Conservation (phyloP, 306 rosid genomes). For the Sicyos edulis region DNA sequence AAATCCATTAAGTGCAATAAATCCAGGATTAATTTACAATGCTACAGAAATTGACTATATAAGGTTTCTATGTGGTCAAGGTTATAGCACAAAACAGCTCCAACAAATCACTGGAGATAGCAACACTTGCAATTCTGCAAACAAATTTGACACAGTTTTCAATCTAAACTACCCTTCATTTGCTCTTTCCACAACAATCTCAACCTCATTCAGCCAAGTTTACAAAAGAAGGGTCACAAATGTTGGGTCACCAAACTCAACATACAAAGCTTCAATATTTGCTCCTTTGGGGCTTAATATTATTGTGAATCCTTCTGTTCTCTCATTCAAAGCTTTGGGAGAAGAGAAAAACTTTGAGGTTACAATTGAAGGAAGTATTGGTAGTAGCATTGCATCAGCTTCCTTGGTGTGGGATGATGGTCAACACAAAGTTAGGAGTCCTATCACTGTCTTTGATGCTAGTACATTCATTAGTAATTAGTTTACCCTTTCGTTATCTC, state of each 20-base stretch:
- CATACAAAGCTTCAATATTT: too few species aligned
- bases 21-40: conserved; percentile 27
- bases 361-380: background rate
- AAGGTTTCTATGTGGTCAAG: conserved; percentile 29
- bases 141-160: background rate
- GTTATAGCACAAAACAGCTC: conserved; percentile 25
- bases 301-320: conserved; percentile 30
- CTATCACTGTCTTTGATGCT: background rate
- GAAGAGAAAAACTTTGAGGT: conserved; percentile 26
- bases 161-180: too few species aligned
- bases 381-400: background rate
- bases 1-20: conserved; percentile 5
- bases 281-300: conserved; percentile 2
- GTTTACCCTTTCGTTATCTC: too few species aligned
- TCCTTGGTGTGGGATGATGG: conserved; percentile 8
- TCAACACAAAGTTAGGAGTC: conserved; percentile 6
- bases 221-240: too few species aligned
- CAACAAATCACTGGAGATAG: conserved; percentile 18
- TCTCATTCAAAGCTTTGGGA: conserved; percentile 33
- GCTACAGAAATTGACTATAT: conserved; percentile 17
- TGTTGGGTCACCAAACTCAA: too few species aligned
- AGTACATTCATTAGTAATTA: background rate
- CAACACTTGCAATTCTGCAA: conserved; percentile 15
- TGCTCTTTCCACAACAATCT: too few species aligned
- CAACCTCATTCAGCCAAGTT: too few species aligned